A percentile compares a stretch with the other conserved stretches of the same genome.
These are phyloP conservation scores for Amanita phalloides DNA, from an alignment of 768 basidiomycete genomes.

Conservation along the genomic window DNA sequence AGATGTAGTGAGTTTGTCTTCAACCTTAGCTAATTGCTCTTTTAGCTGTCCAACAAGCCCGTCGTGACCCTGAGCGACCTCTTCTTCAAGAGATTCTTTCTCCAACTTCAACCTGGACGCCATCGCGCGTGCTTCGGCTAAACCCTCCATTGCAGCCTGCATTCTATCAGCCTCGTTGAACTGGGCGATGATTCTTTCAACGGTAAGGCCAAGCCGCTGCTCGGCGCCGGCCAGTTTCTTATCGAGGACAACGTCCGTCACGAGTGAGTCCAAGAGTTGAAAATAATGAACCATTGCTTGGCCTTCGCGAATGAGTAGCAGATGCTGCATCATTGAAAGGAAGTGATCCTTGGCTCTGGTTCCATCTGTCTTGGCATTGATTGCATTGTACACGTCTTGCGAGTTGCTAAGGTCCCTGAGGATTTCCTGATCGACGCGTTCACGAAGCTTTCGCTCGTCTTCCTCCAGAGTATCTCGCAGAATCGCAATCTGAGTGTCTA, in stretches of 20 bases:
- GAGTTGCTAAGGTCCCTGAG: constrained; percentile 71
- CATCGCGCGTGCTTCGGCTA: constrained; percentile 52
- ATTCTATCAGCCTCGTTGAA: constrained; percentile 85
- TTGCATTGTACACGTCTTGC: constrained; percentile 78
- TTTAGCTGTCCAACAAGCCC: constrained; percentile 82
- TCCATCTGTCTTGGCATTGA: constrained; percentile 67
- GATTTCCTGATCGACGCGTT: constrained; percentile 67
- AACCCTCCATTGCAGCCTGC: constrained; percentile 71
- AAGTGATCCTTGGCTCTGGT: constrained; percentile 78
- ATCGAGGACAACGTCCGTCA: constrained; percentile 88
- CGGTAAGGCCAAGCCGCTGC: constrained; percentile 78
- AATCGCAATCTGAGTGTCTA: constrained; percentile 55
- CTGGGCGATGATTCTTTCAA: constrained; percentile 78
- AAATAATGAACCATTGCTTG: constrained; percentile 80
- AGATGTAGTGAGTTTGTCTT: constrained; percentile 70
- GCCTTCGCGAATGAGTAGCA: constrained; percentile 82
- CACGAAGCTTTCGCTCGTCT: constrained; percentile 63
- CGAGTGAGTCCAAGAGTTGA: constrained; percentile 81
- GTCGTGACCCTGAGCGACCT: constrained; percentile 70
- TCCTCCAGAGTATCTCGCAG: constrained; percentile 57
- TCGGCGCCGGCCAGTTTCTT: constrained; percentile 82
- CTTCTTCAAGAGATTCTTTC: constrained; percentile 75
- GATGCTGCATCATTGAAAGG: constrained; percentile 88
- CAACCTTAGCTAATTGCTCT: constrained; percentile 51
- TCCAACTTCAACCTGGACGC: constrained; percentile 63